Evolutionary conservation across 176 grass and related monocot species (phyloP).

Genomic region (Aegilops sharonensis): DNA sequence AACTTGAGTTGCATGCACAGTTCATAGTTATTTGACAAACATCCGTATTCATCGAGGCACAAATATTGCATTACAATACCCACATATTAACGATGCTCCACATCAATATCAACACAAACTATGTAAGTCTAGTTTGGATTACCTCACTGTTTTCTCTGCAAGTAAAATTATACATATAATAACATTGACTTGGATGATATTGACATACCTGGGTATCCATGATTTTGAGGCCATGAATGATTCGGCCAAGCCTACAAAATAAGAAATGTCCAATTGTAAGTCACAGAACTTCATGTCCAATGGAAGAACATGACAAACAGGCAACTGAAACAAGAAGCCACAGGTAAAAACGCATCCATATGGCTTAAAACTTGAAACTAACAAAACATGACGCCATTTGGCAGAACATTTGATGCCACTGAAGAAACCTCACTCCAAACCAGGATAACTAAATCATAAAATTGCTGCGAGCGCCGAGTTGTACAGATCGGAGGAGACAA

Average conservation of each 20-base stretch:
- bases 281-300: background rate
- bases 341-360: background rate
- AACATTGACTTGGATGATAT: slow-evolving; percentile 4
- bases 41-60: background rate
- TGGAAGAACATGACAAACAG: background rate
- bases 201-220: slow-evolving; percentile 65
- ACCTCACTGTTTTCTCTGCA: background rate
- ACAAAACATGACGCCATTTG: background rate
- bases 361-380: background rate
- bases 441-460: background rate
- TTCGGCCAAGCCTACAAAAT: slow-evolving; percentile 58
- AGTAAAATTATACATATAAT: slow-evolving; percentile 21
- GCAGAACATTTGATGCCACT: background rate
- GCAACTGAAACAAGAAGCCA: background rate
- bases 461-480: background rate
- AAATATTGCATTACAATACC: background rate
- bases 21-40: slow-evolving; percentile 2
- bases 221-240: slow-evolving; percentile 52
- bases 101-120: slow-evolving; percentile 11
- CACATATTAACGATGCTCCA: background rate
- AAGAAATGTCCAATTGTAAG: slow-evolving; percentile 10
- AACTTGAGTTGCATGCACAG: background rate
- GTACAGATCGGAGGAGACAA: background rate
- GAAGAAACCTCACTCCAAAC: background rate
- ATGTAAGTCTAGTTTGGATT: background rate